Percentiles rank a stretch among this genome's conserved stretches.
phyloP scores from a whole-genome alignment of 2,329 filamentous ascomycete genomes.

The Phyllosticta citriasiana region DNA sequence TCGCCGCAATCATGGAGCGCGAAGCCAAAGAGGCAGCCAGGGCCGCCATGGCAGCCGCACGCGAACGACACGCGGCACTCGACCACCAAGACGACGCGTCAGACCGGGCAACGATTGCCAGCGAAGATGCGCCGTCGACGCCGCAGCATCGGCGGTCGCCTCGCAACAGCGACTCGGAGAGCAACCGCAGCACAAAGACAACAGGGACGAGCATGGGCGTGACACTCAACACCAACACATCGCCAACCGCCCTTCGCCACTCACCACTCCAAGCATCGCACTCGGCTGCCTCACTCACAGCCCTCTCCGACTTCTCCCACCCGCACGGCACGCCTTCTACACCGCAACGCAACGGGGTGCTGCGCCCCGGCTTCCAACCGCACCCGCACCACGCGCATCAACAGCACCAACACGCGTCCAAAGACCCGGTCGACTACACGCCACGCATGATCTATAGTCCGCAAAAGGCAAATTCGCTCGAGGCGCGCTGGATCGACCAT shows the following conservation, averaged over 20 bases:
- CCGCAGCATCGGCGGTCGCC: conserved; percentile 16
- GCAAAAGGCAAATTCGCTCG: conserved; percentile 65
- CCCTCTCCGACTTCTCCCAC: background rate
- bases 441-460: conserved; percentile 55
- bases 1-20: conserved; percentile 58
- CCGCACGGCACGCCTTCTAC: conserved; percentile 7
- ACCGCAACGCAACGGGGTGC: conserved; percentile 8
- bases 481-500: conserved; percentile 57
- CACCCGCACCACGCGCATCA: conserved; percentile 11
- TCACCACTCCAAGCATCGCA: conserved; percentile 24
- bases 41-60: conserved; percentile 13
- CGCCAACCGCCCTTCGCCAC: conserved; percentile 16
- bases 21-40: conserved; percentile 24
- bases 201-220: background rate
- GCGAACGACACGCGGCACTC: conserved; percentile 6
- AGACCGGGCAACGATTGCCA: conserved; percentile 9
- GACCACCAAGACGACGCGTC: conserved; percentile 8
- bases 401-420: background rate
- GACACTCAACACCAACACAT: conserved; percentile 11
- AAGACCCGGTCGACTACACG: conserved; percentile 18
- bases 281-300: conserved; percentile 4
- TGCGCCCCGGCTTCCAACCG: conserved; percentile 12
- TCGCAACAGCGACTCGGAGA: conserved; percentile 16
- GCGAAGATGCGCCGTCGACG: conserved; percentile 17
- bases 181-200: conserved; percentile 23